Conservation (phyloP, 768 basidiomycete species). For the Russula vinacea region DNA sequence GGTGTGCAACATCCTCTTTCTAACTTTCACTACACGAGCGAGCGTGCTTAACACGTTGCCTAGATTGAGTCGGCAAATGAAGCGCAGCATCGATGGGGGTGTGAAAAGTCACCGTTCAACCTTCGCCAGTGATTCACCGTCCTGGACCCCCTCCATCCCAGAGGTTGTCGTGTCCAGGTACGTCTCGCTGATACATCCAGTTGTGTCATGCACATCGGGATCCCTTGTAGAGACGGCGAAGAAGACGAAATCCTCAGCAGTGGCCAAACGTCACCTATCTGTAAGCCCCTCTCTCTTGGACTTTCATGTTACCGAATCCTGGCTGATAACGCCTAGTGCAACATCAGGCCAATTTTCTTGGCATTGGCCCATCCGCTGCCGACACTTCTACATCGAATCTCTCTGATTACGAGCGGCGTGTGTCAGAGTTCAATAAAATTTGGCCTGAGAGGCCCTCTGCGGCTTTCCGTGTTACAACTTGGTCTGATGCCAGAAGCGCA, state of each 20-base stretch:
- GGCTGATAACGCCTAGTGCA: conserved; percentile 11
- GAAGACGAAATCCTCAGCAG: conserved; percentile 73
- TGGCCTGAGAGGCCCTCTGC: conserved; percentile 38
- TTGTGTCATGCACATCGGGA: not conserved
- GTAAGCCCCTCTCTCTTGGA: conserved; percentile 39
- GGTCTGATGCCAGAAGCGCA: conserved; percentile 53
- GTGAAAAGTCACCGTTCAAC: conserved; percentile 26
- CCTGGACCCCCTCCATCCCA: conserved; percentile 36
- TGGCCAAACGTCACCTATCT: conserved; percentile 69
- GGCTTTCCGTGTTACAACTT: conserved; percentile 49
- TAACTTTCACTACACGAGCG: not conserved
- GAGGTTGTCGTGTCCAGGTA: conserved; percentile 44
- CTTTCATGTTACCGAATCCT: not conserved
- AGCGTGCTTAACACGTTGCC: not conserved
- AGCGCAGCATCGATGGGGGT: conserved; percentile 37
- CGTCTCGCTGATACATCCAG: conserved; percentile 21
- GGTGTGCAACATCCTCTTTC: conserved; percentile 36
- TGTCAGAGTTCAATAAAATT: conserved; percentile 43
- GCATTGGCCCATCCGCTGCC: conserved; percentile 17
- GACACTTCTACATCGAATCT: conserved; percentile 32
- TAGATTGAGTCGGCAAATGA: conserved; percentile 37
- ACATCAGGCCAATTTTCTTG: conserved; percentile 9
- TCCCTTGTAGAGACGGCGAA: conserved; percentile 38
- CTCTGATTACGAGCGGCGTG: conserved; percentile 37
- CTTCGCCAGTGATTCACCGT: conserved; percentile 28